Percentiles rank a stretch among this genome's conserved stretches.
These are phyloP conservation scores for Phlyctochytrium bullatum DNA, from an alignment of 192 early-diverging fungal species.

Conservation along the genomic window DNA sequence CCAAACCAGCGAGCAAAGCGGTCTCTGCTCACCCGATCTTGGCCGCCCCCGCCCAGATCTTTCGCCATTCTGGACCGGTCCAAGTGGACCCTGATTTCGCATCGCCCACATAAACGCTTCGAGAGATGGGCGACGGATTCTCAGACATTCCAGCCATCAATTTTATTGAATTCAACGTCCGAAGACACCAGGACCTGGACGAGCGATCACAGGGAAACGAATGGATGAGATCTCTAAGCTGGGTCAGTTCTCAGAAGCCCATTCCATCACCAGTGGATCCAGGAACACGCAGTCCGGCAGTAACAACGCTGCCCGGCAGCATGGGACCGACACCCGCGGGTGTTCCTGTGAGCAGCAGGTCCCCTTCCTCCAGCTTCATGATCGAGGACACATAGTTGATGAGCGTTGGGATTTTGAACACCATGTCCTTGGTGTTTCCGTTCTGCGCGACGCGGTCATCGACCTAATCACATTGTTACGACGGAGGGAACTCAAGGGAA, in stretches of 20 bases:
- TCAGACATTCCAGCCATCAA: neutral
- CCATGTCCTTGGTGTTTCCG: conserved; percentile 88
- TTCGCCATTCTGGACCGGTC: conserved; percentile 30
- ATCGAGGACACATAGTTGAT: conserved; percentile 78
- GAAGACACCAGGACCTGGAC: conserved; percentile 33
- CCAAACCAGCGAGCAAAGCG: neutral
- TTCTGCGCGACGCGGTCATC: conserved; percentile 75
- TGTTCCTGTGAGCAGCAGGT: conserved; percentile 87
- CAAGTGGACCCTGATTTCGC: conserved; percentile 30
- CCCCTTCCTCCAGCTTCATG: conserved; percentile 87
- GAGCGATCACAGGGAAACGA: conserved; percentile 45
- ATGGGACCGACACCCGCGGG: conserved; percentile 88
- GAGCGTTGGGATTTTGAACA: conserved; percentile 82
- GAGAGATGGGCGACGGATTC: conserved; percentile 5
- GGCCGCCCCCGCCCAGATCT: conserved; percentile 27
- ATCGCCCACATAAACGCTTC: conserved; percentile 37
- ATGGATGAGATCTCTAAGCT: conserved; percentile 34
- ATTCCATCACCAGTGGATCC: conserved; percentile 29
- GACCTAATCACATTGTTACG: conserved; percentile 31
- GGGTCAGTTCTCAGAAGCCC: too few species aligned
- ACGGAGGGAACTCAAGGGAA: neutral
- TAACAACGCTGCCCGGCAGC: conserved; percentile 71
- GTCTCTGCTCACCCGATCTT: conserved; percentile 23
- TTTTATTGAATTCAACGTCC: conserved; percentile 13
- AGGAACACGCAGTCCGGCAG: conserved; percentile 60